phyloP scores from a whole-genome alignment of 2,329 filamentous ascomycete species.

The Cercospora brassicicola region DNA sequence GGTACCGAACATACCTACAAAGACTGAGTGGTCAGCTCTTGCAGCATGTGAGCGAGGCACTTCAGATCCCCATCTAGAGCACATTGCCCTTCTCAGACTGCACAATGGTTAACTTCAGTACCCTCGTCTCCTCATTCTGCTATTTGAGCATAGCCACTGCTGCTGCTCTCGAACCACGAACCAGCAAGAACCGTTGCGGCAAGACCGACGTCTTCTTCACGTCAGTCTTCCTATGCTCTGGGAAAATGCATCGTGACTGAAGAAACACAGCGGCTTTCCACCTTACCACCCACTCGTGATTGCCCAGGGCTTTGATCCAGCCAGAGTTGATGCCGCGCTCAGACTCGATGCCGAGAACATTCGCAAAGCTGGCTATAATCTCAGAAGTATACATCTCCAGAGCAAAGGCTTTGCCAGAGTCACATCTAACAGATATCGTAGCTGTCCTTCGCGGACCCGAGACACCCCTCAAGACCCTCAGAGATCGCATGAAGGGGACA shows the following conservation, averaged over 20 bases:
- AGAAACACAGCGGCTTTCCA: not conserved
- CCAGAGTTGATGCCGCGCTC: not conserved
- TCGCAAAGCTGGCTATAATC: not conserved
- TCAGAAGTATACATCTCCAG: not conserved
- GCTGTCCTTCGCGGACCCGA: not conserved
- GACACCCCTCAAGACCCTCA: not conserved
- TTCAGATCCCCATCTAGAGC: not conserved
- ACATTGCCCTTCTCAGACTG: not conserved
- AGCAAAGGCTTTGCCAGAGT: fast-evolving
- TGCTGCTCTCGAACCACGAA: not conserved
- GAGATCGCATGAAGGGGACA: not conserved
- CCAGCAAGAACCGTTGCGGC: slow-evolving; percentile 2
- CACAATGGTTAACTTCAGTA: slow-evolving; percentile 6
- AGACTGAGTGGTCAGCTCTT: not conserved
- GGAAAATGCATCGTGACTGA: not conserved
- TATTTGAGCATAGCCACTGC: not conserved
- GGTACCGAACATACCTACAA: not conserved
- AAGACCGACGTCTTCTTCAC: slow-evolving; percentile 7
- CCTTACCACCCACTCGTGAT: not conserved
- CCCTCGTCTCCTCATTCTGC: not conserved
- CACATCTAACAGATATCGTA: not conserved
- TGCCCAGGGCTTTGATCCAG: not conserved
- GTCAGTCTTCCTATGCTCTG: not conserved
- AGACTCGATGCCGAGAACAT: not conserved
- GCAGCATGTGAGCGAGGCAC: not conserved